A percentile compares a stretch with the other conserved stretches of the same genome.
phyloP scores from a whole-genome alignment of 2,329 filamentous ascomycete species.

The Corynespora cassiicola region DNA sequence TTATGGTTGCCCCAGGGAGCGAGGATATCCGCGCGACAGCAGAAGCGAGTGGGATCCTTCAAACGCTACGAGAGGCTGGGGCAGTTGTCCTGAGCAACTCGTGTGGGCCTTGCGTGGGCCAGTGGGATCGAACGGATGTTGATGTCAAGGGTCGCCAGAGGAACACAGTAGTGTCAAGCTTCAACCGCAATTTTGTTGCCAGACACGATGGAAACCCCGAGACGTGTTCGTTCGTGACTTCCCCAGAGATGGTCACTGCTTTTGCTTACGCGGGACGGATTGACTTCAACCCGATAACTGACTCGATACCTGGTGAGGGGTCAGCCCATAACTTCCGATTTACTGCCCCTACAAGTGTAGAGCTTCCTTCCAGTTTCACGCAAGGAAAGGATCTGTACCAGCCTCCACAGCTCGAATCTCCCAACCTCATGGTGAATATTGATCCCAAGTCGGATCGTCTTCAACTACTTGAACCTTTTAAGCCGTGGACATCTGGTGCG shows the following conservation, averaged over 20 bases:
- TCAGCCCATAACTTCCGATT: constrained; percentile 28
- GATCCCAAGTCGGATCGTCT: constrained; percentile 34
- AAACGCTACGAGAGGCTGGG: constrained; percentile 34
- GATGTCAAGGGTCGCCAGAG: constrained; percentile 25
- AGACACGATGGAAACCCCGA: constrained; percentile 50
- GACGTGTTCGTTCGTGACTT: constrained; percentile 58
- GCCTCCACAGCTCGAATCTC: constrained; percentile 22
- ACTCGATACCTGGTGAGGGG: constrained; percentile 21
- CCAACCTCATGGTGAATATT: constrained; percentile 30
- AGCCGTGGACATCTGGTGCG: constrained; percentile 29
- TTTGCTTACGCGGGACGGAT: constrained; percentile 25
- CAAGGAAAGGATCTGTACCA: constrained; percentile 33
- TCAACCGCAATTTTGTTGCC: constrained; percentile 47
- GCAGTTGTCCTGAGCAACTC: constrained; percentile 41
- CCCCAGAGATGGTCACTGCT: constrained; percentile 55
- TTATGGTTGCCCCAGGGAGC: constrained; percentile 43
- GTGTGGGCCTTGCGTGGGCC: constrained; percentile 45
- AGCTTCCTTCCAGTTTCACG: constrained; percentile 31
- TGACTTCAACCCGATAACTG: constrained; percentile 36
- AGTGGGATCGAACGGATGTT: constrained; percentile 45
- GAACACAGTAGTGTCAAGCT: constrained; percentile 45
- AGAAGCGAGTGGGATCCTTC: constrained; percentile 35
- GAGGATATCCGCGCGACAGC: constrained; percentile 42
- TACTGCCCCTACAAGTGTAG: constrained; percentile 27
- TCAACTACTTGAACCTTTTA: constrained; percentile 21